Percentiles rank a stretch among this genome's conserved stretches.
phyloP scores from a whole-genome alignment of 768 basidiomycete species.

The Chlorophyllum brunneum region DNA sequence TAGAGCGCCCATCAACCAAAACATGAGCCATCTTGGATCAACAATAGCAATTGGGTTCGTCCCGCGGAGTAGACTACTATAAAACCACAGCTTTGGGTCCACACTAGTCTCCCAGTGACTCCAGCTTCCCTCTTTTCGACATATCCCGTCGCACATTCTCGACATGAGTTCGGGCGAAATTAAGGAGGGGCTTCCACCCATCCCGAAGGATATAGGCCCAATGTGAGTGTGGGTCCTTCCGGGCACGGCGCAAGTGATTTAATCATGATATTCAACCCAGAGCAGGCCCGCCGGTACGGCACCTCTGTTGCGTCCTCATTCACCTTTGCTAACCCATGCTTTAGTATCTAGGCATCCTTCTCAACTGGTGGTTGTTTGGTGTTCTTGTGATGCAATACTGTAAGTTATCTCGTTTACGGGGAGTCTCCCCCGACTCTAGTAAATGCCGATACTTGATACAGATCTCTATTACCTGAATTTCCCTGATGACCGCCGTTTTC shows the following conservation, averaged over 20 bases:
- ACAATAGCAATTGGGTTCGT: no score
- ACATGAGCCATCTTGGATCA: no score
- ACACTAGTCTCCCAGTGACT: no score
- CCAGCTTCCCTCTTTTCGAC: no score
- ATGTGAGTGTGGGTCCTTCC: not conserved
- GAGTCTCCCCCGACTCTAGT: not conserved
- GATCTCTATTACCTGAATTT: slow-evolving; percentile 9
- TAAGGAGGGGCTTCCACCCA: not conserved
- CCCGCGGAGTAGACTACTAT: no score
- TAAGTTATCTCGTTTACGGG: not conserved
- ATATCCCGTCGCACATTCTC: no score
- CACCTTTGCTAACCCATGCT: not conserved
- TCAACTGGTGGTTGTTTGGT: slow-evolving; percentile 10
- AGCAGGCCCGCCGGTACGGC: slow-evolving; percentile 4
- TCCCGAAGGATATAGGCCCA: slow-evolving; percentile 3
- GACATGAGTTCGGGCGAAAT: not conserved
- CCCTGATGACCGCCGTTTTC: slow-evolving; percentile 4
- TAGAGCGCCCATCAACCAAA: no score
- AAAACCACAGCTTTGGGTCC: no score
- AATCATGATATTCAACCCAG: not conserved
- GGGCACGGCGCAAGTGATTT: no score
- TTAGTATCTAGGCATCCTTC: slow-evolving; percentile 6
- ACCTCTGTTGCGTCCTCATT: no score
- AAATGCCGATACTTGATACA: not conserved
- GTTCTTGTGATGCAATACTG: slow-evolving; percentile 3